A percentile compares a stretch with the other conserved stretches of the same genome.
Conservation (phyloP, 768 basidiomycete genomes). For the Panaeolus cyanescens region DNA sequence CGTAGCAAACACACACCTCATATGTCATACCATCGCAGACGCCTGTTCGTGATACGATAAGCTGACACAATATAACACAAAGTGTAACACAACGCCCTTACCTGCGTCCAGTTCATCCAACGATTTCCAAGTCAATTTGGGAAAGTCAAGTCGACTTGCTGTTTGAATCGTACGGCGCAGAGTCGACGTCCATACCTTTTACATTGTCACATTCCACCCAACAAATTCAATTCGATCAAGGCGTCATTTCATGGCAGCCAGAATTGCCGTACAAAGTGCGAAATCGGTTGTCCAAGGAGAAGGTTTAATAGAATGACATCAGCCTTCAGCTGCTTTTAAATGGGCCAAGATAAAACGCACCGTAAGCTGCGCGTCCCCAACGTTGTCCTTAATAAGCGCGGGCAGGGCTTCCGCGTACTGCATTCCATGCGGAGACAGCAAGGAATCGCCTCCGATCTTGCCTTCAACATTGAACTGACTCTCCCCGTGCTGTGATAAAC, state of each 20-base stretch:
- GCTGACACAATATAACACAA: slow-evolving; percentile 1
- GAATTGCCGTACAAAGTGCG: not conserved
- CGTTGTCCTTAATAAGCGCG: slow-evolving; percentile 83
- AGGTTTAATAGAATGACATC: not conserved
- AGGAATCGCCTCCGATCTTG: slow-evolving; percentile 96
- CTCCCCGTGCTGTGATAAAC: slow-evolving; percentile 81
- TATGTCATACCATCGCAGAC: slow-evolving; percentile 99
- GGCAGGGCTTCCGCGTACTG: slow-evolving; percentile 88
- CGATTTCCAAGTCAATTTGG: slow-evolving; percentile 97
- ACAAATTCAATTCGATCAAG: not conserved
- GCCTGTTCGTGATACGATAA: slow-evolving; percentile 33
- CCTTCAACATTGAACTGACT: slow-evolving; percentile 96
- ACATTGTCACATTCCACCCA: not conserved
- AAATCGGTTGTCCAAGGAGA: not conserved
- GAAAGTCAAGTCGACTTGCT: slow-evolving; percentile 75
- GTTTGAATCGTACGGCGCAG: slow-evolving; percentile 92
- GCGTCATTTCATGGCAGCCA: not conserved
- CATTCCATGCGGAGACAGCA: slow-evolving; percentile 81
- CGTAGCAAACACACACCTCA: slow-evolving; percentile 39
- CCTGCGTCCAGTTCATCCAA: slow-evolving; percentile 97
- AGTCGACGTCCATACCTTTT: slow-evolving; percentile 98
- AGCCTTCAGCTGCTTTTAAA: not conserved
- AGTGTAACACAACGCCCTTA: slow-evolving; percentile 13
- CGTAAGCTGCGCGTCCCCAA: slow-evolving; percentile 86
- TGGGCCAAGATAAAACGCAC: slow-evolving; percentile 40